Conservation (phyloP, 345 rosid genomes). For the Cardamine resedifolia region DNA sequence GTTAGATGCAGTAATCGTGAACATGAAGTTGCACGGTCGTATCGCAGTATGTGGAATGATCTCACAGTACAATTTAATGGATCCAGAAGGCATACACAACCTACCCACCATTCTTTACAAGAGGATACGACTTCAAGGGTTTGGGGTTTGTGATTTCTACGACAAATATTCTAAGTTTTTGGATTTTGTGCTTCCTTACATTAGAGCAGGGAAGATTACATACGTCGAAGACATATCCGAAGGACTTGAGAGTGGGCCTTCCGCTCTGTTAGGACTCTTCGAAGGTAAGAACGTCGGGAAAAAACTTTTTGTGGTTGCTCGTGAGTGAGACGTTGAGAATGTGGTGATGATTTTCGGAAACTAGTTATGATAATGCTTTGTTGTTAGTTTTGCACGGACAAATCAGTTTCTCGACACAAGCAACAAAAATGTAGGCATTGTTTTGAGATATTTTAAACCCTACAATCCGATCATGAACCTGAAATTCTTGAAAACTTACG, state of each 20-base stretch:
- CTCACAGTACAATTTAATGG: slow-evolving; percentile 41
- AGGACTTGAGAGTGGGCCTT: slow-evolving; percentile 47
- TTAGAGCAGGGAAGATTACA: slow-evolving; percentile 40
- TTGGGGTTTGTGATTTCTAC: slow-evolving; percentile 34
- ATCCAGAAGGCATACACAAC: slow-evolving; percentile 44
- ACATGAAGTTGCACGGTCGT: slow-evolving; percentile 58
- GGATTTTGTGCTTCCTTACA: slow-evolving; percentile 43
- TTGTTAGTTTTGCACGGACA: neutral
- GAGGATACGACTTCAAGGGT: slow-evolving; percentile 45
- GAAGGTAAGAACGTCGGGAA: slow-evolving; percentile 32
- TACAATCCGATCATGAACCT: no score
- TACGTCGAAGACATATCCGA: slow-evolving; percentile 51
- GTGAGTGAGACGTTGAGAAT: slow-evolving; percentile 6
- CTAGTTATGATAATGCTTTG: neutral
- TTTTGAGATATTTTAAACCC: no score
- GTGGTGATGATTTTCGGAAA: neutral
- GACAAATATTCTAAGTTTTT: slow-evolving; percentile 40
- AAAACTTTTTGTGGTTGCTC: slow-evolving; percentile 27
- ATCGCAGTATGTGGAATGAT: slow-evolving; percentile 57
- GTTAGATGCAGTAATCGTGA: slow-evolving; percentile 58
- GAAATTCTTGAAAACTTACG: no score
- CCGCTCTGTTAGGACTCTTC: slow-evolving; percentile 26
- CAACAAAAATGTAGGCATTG: neutral
- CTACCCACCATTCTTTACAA: slow-evolving; percentile 25
- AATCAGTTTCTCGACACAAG: neutral